Base-by-base conservation (phyloP, 1,284 basidiomycete species). In the Heterobasidion occidentale region DNA sequence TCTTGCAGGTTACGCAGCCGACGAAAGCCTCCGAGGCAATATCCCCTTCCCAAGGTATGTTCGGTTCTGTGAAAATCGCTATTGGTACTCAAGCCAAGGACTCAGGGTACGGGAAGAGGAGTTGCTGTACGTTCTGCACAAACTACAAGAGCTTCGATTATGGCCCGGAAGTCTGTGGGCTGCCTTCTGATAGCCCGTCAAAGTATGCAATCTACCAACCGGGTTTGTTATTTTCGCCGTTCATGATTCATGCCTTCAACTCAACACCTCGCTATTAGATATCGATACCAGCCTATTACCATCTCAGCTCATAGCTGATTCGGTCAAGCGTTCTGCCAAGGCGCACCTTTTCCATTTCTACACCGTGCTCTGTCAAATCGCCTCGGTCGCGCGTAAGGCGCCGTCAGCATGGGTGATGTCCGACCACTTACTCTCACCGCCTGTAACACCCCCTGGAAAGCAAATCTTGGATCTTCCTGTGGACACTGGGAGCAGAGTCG, bases 271-370 rank as follows among this genome's bases (percentile, higher is more conserved):
- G 38, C 7, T 34, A 8, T n/a, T 59, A 78, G 78, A 66, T 50
- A 67, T 80, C 56, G 78, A 83, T 65, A 56, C 71, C n/a, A 70
- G 71, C 0, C 65, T 76, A 12, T 64, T 73, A 15, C 79, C 79
- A 1, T 74, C 77, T 27, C 69, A 71, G 17, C 71, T 89, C 8
- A 77, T 92, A 36, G 74, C 83, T 1, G 84, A 90, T 58, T 79
- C 85, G 0, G 79, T 87, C 12, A 82, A 82, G 60, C 81, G 86
- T 0, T 94, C 92, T 1, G 69, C 81, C 0, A 77, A 83, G 20
- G 90, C 88, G 0, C 92, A 94, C 65, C 73, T 97, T 9, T 94
- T 95, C 77, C 83, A 88, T 63, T 84, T 95, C 60, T 94, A 94
- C 65, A 75, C 82, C 0, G 72, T 88, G 1, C 69, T 97, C 7